Base-by-base conservation (phyloP, 495 filamentous ascomycete genomes). In the Viridothelium virens region DNA sequence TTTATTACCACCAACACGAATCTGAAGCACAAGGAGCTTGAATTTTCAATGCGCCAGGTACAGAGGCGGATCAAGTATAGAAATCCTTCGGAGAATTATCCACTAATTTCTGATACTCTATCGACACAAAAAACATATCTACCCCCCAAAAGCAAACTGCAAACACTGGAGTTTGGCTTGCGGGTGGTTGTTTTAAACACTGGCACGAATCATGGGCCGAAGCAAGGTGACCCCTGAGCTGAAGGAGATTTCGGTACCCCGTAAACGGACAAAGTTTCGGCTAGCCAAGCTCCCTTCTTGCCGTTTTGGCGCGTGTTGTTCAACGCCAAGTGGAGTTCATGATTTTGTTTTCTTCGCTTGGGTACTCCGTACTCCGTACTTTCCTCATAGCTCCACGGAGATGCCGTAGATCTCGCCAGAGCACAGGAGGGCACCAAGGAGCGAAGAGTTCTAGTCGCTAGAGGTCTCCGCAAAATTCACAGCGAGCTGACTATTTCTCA, bases 191-290 rank as follows among this genome's bases (percentile, higher is more conserved):
- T 59, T 36, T 14, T 3, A 59, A 59, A 59, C 53, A 59, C 53
- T 59, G 25, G 31, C 31, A 34, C 31, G 31, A 33, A 59, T 59
- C 25, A 18, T 59, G 53, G 5, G 5, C 36, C 6, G 25, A 59
- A 9, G 53, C 53, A 59, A 10, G 53, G 25, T 59, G 53, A 59
- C 53, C 53, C 53, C 53, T 59, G 53, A 59, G 53, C 53, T 59
- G 53, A 59, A 25, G 25, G 25, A 25, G 25, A 25, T 25, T 25
- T 25, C 25, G 25, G 0, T 25, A 25, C 12, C 48, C 25, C 25
- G 48, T 11, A 18, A 53, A 53, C 48, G 48, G 48, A 53, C 48
- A 53, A 5, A 36, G 53, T 59, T 59, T 59, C 53, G 53, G 31
- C 53, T 59, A 33, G 33, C 53, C 3, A 59, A 59, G 18, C 5